These are phyloP conservation scores for Sporothrix brasiliensis DNA, from an alignment of 2,329 filamentous ascomycete species.

Conservation along the genomic window DNA sequence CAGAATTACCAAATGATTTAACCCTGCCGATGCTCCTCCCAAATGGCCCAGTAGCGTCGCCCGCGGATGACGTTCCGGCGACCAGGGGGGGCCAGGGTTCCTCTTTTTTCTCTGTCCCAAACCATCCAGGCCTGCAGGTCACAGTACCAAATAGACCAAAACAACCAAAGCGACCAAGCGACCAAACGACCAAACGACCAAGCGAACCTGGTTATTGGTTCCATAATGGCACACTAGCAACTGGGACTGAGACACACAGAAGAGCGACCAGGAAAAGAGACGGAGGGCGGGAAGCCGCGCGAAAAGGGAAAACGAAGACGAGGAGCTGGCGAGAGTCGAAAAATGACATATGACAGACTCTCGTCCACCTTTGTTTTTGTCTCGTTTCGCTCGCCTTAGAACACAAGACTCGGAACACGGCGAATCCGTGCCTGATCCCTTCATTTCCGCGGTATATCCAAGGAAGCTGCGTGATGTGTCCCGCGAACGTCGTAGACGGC, in stretches of 20 bases:
- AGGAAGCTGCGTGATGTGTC: neutral
- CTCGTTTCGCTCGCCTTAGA: neutral
- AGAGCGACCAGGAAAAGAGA: neutral
- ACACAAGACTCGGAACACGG: slow-evolving; percentile 12
- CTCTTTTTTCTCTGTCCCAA: neutral
- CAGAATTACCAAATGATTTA: neutral
- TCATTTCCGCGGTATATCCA: neutral
- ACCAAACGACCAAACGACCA: slow-evolving; percentile 1
- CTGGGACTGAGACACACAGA: neutral
- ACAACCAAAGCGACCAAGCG: neutral
- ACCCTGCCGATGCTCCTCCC: slow-evolving; percentile 16
- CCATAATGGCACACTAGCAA: neutral
- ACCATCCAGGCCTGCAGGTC: slow-evolving; percentile 1
- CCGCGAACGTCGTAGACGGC: neutral
- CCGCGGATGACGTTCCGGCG: slow-evolving; percentile 19
- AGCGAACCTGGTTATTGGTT: slow-evolving; percentile 16
- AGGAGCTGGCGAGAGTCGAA: neutral
- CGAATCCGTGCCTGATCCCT: neutral
- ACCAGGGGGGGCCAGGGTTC: neutral
- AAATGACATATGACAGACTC: slow-evolving; percentile 6
- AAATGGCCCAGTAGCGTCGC: slow-evolving; percentile 8
- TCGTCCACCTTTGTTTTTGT: neutral
- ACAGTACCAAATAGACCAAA: neutral
- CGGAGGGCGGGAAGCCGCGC: neutral
- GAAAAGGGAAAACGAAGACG: neutral